Percentiles rank a stretch among this genome's conserved stretches.
phyloP scores from a whole-genome alignment of 306 rosid genomes.

The Aeschynomene evenia region DNA sequence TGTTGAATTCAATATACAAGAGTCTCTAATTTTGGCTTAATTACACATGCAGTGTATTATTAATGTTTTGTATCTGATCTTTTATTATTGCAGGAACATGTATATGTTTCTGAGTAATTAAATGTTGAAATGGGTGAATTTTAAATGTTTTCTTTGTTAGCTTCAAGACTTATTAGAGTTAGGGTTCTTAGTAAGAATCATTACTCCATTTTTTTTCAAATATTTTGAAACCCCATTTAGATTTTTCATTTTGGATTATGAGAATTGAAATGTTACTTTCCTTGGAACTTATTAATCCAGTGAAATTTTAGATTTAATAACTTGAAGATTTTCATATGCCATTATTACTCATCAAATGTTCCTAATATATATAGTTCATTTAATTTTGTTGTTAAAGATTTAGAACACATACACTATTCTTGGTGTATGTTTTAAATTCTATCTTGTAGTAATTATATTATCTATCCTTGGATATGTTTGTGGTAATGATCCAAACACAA shows the following conservation, averaged over 20 bases:
- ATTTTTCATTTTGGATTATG: background rate
- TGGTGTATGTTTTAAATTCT: background rate
- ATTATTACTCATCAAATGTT: background rate
- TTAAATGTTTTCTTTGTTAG: background rate
- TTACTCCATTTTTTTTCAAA: background rate
- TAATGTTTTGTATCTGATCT: background rate
- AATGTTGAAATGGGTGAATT: background rate
- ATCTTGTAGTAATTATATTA: background rate
- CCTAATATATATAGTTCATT: background rate
- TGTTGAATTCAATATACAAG: background rate
- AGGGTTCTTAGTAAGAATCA: constrained; percentile 53
- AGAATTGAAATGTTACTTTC: background rate
- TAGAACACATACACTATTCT: background rate
- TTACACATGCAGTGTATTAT: background rate
- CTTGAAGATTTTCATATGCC: background rate
- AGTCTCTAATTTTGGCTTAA: constrained; percentile 12
- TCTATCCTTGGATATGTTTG: too few relatives aligned
- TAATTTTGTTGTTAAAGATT: background rate
- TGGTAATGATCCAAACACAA: background rate
- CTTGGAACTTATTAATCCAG: background rate
- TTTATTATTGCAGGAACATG: background rate
- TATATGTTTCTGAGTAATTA: background rate
- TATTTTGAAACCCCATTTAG: background rate
- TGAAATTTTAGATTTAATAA: background rate
- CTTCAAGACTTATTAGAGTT: constrained; percentile 55